A percentile compares a stretch with the other conserved stretches of the same genome.
phyloP scores from a whole-genome alignment of 495 filamentous ascomycete genomes.

The Aspergillus biplanus region DNA sequence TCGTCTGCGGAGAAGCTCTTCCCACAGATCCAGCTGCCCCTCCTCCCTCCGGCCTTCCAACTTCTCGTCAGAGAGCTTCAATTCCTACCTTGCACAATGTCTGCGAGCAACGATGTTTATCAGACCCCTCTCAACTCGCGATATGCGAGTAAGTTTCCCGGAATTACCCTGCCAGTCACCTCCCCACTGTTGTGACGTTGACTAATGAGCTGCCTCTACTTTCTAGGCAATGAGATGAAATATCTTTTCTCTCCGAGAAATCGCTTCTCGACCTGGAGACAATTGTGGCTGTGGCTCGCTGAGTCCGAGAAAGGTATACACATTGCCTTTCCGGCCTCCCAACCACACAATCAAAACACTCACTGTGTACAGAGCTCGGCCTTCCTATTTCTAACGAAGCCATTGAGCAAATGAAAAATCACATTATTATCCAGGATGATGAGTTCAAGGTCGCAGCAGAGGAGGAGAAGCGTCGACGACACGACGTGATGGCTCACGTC shows the following conservation, averaged over 20 bases:
- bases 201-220: conserved; percentile 28
- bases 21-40: conserved; percentile 27
- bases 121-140: conserved; percentile 74
- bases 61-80: conserved; percentile 27
- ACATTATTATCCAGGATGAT: conserved; percentile 73
- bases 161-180: neutral
- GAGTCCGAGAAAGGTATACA: conserved; percentile 71
- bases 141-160: conserved; percentile 63
- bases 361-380: conserved; percentile 46
- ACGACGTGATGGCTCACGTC: conserved; percentile 76
- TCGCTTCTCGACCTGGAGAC: conserved; percentile 75
- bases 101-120: conserved; percentile 64
- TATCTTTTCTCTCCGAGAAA: conserved; percentile 71
- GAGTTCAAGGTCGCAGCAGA: conserved; percentile 76
- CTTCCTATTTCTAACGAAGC: conserved; percentile 69
- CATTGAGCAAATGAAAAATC: conserved; percentile 71
- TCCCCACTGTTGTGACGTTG: neutral
- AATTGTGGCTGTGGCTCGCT: conserved; percentile 84
- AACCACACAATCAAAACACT: conserved; percentile 25
- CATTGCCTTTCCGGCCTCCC: conserved; percentile 5
- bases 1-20: conserved; percentile 23
- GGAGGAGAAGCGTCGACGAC: conserved; percentile 78
- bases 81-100: conserved; percentile 52
- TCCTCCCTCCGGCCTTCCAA: conserved; percentile 29
- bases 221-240: conserved; percentile 52